A percentile compares a stretch with the other conserved stretches of the same genome.
These are phyloP conservation scores for Dioszegia crocea DNA, from an alignment of 768 basidiomycete species.

Conservation along the genomic window DNA sequence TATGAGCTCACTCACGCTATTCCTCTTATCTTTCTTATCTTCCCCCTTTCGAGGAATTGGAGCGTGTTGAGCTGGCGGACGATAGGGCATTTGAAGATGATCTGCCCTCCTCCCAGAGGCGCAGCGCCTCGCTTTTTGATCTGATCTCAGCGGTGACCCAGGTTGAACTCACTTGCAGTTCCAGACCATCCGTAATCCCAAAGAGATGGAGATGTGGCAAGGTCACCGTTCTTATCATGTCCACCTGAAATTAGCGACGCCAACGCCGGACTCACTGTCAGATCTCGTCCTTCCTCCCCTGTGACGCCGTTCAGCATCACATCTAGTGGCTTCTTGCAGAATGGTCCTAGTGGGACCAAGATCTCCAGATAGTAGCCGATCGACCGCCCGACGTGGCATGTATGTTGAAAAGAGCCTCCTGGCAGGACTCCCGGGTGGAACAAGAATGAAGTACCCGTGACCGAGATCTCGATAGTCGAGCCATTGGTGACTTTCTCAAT, in stretches of 20 bases:
- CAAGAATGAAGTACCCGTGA: conserved; percentile 88
- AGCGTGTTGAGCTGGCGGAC: conserved; percentile 87
- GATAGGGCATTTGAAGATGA: conserved; percentile 86
- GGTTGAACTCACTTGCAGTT: conserved; percentile 56
- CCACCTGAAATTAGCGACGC: conserved; percentile 57
- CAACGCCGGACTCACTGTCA: conserved; percentile 62
- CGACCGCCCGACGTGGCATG: conserved; percentile 81
- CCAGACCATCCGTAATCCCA: conserved; percentile 82
- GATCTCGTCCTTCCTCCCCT: conserved; percentile 76
- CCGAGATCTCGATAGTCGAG: conserved; percentile 88
- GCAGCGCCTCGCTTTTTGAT: conserved; percentile 92
- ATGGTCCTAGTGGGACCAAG: conserved; percentile 81
- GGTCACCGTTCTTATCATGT: conserved; percentile 82
- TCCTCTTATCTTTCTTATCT: conserved; percentile 89
- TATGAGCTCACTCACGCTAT: conserved; percentile 73
- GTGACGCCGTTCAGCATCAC: conserved; percentile 84
- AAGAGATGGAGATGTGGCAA: conserved; percentile 86
- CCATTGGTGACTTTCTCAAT: conserved; percentile 92
- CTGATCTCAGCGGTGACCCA: conserved; percentile 31
- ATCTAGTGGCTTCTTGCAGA: conserved; percentile 79
- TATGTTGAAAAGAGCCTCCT: conserved; percentile 75
- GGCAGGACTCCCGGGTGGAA: conserved; percentile 87
- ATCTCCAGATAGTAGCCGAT: conserved; percentile 94
- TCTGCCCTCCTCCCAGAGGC: conserved; percentile 87
- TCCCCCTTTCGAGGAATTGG: conserved; percentile 86